Base-by-base conservation (phyloP, 169 alveolate species). In the Amoebophrya sp. region DNA sequence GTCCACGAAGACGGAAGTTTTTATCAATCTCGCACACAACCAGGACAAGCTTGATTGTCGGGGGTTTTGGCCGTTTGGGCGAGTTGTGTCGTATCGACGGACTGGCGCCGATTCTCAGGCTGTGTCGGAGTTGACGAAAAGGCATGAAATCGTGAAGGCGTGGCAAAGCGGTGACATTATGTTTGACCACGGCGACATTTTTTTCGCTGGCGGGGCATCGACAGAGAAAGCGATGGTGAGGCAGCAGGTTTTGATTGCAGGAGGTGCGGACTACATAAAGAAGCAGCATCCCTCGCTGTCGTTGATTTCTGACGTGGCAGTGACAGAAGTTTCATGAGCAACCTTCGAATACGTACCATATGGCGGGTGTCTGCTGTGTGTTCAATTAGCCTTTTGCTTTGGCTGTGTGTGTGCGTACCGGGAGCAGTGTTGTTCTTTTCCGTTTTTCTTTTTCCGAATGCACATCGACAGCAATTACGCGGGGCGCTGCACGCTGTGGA, bases 1-100 rank as follows among this genome's bases (percentile, higher is more conserved):
- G 55, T 54, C 66, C 92, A 90, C 92, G 89, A 90, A 90, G 39
- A 90, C 92, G 89, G 92, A 90, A 33, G 89, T n/a, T 18, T 77
- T 25, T 18, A 10, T 1, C 38, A 29, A 33, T 66, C 38, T 1
- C 10, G 1, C 23, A 18, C 38, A 14, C 88, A 25, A 1, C 14
- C 33, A 33, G 10, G 23, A 40, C 39, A 7, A 88, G 92, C 39
- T 23, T 90, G 32, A 89, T 54, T 29, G 0, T 89, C 39, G n/a
- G 47, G 66, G 92, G 92, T 0, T 90, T 90, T 54, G 35, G 33
- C 55, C 92, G 89, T n/a, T 90, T 90, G 35, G 92, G 89, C 55
- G 66, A 88, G 55, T 47, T 88, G 90, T 47, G 38, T 12, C 38
- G 54, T 38, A 7, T 35, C 47, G 12, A 7, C 38, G 90, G 32